A percentile compares a stretch with the other conserved stretches of the same genome.
These are phyloP conservation scores for Termitomyces bulborhizus DNA, from an alignment of 768 basidiomycete species.

Conservation along the genomic window DNA sequence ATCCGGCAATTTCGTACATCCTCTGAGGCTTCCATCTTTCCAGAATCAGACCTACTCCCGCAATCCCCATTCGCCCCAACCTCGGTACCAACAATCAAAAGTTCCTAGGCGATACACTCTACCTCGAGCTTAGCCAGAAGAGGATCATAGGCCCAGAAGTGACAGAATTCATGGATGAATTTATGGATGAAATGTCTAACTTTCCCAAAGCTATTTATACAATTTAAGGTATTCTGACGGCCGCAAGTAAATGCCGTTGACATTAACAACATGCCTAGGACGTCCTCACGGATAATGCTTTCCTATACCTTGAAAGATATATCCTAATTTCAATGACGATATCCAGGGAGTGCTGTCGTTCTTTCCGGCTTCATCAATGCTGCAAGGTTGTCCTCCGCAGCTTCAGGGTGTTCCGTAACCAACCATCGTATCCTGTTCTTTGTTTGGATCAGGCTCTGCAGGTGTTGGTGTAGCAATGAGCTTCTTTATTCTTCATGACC, in stretches of 20 bases:
- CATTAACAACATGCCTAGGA: conserved; percentile 40
- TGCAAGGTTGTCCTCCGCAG: conserved; percentile 65
- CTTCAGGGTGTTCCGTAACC: conserved; percentile 59
- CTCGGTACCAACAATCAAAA: conserved; percentile 83
- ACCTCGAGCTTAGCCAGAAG: conserved; percentile 76
- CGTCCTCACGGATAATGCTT: conserved; percentile 90
- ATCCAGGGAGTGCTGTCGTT: conserved; percentile 86
- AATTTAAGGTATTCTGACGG: conserved; percentile 58
- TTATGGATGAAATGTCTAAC: conserved; percentile 77
- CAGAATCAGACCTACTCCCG: conserved; percentile 72
- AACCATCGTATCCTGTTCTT: conserved; percentile 88
- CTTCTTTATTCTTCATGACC: conserved; percentile 80
- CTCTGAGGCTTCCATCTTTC: neutral
- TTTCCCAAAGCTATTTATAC: conserved; percentile 80
- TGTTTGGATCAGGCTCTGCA: conserved; percentile 87
- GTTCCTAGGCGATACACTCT: conserved; percentile 81
- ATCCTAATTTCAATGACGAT: conserved; percentile 85
- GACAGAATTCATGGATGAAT: conserved; percentile 86
- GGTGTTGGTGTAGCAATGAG: conserved; percentile 91
- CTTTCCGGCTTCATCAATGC: conserved; percentile 89
- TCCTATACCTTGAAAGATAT: conserved; percentile 75
- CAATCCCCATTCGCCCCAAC: conserved; percentile 81
- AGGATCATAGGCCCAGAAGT: conserved; percentile 60
- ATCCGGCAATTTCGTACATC: neutral
- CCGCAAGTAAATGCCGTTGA: neutral